phyloP scores from a whole-genome alignment of 2,329 filamentous ascomycete genomes.

The Davidsoniella virescens region DNA sequence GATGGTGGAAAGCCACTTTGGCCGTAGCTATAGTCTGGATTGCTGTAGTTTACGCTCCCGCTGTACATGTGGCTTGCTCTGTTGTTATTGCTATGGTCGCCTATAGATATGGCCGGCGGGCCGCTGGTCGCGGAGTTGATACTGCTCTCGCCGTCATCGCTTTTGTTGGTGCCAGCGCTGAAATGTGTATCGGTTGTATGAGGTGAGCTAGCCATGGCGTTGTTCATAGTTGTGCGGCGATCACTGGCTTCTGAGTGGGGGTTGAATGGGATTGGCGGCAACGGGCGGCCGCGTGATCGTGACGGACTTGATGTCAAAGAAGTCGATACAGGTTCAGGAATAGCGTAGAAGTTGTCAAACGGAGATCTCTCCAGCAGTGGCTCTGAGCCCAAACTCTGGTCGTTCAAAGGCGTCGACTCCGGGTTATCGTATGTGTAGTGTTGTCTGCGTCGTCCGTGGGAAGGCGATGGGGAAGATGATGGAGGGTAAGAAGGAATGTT shows the following conservation, averaged over 20 bases:
- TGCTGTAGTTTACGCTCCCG: not conserved
- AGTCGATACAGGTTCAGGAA: not conserved
- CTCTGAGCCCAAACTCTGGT: not conserved
- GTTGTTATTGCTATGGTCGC: too few relatives aligned
- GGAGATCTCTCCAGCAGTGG: not conserved
- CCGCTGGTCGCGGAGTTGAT: not conserved
- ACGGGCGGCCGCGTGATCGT: too few relatives aligned
- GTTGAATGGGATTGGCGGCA: too few relatives aligned
- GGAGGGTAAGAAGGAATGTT: not conserved
- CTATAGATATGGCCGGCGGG: too few relatives aligned
- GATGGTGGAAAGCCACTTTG: slow-evolving; percentile 2
- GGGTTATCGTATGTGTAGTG: not conserved
- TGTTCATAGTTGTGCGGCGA: not conserved
- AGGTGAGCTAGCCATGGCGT: not conserved
- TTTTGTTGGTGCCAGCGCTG: too few relatives aligned
- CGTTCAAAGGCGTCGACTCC: not conserved
- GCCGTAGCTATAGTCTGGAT: slow-evolving; percentile 6
- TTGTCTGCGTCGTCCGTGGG: not conserved
- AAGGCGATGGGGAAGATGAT: not conserved
- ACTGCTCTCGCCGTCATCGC: not conserved
- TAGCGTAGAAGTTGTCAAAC: slow-evolving; percentile 1
- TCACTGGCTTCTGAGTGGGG: too few relatives aligned
- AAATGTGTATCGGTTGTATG: too few relatives aligned
- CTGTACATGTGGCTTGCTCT: not conserved
- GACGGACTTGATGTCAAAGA: not conserved